Percentiles rank a stretch among this genome's conserved stretches.
phyloP scores from a whole-genome alignment of 2,329 filamentous ascomycete genomes.

The Venturia nashicola region DNA sequence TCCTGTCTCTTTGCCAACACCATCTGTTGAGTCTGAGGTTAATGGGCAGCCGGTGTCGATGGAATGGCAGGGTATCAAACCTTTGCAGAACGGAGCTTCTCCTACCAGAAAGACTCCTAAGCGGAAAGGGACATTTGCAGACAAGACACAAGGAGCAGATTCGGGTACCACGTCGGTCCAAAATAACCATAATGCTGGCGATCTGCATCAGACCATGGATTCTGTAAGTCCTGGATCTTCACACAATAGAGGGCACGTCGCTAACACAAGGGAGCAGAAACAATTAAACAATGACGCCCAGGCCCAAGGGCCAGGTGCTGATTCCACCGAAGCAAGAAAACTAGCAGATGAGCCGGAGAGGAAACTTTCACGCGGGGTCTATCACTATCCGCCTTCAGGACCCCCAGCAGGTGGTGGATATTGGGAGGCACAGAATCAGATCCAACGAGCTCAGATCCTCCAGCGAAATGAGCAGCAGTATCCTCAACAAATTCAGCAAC shows the following conservation, averaged over 20 bases:
- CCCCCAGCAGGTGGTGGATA: not conserved
- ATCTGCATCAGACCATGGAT: not conserved
- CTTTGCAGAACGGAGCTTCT: not conserved
- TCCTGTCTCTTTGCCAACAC: not conserved
- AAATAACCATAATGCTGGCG: not conserved
- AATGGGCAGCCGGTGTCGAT: not conserved
- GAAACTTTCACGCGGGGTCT: not conserved
- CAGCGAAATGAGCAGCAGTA: conserved; percentile 2
- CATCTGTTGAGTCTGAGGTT: not conserved
- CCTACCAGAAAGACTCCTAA: not conserved
- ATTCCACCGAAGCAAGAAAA: not conserved
- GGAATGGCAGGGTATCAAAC: not conserved
- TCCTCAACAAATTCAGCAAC: conserved; percentile 2
- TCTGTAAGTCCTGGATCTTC: not conserved
- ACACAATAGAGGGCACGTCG: not conserved
- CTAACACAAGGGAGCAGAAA: not conserved
- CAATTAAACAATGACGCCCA: not conserved
- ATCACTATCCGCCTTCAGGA: not conserved
- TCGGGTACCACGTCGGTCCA: not conserved
- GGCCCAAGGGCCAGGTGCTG: not conserved
- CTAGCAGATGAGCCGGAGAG: not conserved
- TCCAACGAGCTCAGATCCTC: not conserved
- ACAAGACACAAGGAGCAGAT: not conserved
- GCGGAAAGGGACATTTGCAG: not conserved
- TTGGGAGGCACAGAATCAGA: not conserved